Conservation (phyloP, 2,329 filamentous ascomycete genomes). For the Cladosporium sp. region DNA sequence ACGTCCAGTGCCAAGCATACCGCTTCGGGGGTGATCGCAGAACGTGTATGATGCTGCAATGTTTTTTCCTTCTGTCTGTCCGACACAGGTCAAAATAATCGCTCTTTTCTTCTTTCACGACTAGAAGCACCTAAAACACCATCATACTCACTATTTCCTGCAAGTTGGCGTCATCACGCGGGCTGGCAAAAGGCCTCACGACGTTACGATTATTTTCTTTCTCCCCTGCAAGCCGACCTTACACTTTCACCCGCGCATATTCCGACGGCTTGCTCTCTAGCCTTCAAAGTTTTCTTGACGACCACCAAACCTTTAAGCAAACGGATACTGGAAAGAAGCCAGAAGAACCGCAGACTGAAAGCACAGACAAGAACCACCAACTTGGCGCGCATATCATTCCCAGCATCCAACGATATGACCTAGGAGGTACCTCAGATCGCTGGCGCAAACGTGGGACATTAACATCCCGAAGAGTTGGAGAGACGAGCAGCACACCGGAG, state of each 20-base stretch:
- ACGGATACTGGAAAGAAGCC: neutral
- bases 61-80: neutral
- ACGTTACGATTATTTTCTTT: conserved; percentile 9
- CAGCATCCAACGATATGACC: conserved; percentile 8
- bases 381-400: neutral
- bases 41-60: neutral
- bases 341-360: neutral
- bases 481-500: neutral
- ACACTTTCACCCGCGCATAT: conserved; percentile 1
- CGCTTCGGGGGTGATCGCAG: neutral
- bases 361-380: too few species aligned
- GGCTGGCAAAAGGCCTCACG: conserved; percentile 6
- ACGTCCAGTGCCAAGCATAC: neutral
- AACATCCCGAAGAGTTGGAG: neutral
- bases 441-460: conserved; percentile 4
- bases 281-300: neutral
- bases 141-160: neutral
- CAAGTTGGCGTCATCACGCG: conserved; percentile 6
- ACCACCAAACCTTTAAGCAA: neutral
- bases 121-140: neutral
- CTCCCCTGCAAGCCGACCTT: neutral
- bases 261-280: conserved; percentile 2
- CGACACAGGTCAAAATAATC: neutral
- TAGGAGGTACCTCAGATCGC: conserved; percentile 1
- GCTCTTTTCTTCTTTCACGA: neutral